Evolutionary conservation across 257 asterid species (phyloP), one percentile per base, ranked within the genome.

Genomic region (Buddleja alternifolia): DNA sequence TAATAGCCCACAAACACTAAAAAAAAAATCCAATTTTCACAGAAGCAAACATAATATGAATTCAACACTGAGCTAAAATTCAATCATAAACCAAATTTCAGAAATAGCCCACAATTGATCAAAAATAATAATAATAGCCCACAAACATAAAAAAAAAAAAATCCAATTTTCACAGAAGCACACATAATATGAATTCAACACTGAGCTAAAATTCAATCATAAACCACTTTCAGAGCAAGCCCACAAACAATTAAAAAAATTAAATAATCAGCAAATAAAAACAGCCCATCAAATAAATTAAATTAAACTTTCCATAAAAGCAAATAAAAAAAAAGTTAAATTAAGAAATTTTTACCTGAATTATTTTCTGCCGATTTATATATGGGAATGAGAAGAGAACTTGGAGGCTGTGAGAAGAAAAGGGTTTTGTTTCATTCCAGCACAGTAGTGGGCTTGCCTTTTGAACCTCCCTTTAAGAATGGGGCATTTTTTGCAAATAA

Each of bases 351-450:
- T 1, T 62, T 58, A 67, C 75, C 72, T 10, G 52, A 60, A 2
- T 66, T 52, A 57, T 54, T 1, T 29, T 29, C 34, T 29, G 34
- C 48, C 4, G 48, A 59, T 65, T 76, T 51, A 21, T 41, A 9
- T 0, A 32, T 34, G 37, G 57, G 59, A 62, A 60, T 74, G 69
- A 68, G 58, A 14, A 67, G 41, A 63, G 50, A 54, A 57, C 29
- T 48, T 17, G 50, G 66, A 76, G 56, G 63, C 46, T 19, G 39
- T 7, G 34, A 54, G 11, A 46, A 52, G 44, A 37, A 46, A 52
- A 63, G 77, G 71, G 52, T 60, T 77, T 69, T 57, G 66, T 24
- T 72, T 67, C 29, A 21, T 19, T 67, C 56, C 72, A 54, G 67
- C 62, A 29, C 34, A 29, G 75, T 45, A 52, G 79, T 29, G 74